phyloP scores from a whole-genome alignment of 2,329 filamentous ascomycete species.

The Claviceps maximensis region DNA sequence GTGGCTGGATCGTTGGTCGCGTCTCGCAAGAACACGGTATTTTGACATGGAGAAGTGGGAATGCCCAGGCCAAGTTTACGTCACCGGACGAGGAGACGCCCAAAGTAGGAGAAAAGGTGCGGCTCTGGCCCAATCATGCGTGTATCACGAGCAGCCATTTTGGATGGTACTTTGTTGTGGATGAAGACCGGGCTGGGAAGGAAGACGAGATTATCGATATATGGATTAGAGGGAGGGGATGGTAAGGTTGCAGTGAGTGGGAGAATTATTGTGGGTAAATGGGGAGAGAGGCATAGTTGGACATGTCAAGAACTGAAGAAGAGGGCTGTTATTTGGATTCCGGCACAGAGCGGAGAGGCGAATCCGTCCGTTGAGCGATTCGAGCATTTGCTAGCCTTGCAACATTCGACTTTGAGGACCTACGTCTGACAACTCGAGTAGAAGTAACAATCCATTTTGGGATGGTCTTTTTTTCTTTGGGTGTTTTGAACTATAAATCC shows the following conservation, averaged over 20 bases:
- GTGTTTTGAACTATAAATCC: no score
- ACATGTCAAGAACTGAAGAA: no score
- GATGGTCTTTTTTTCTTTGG: no score
- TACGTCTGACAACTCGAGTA: no score
- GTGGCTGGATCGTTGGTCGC: constrained; percentile 54
- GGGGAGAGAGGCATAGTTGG: background rate
- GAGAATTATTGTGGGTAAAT: background rate
- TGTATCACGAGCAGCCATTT: constrained; percentile 63
- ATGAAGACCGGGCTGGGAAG: constrained; percentile 39
- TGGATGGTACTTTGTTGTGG: constrained; percentile 62
- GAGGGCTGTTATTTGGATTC: no score
- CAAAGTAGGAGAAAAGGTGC: constrained; percentile 50
- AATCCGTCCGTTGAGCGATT: no score
- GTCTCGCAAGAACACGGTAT: constrained; percentile 73
- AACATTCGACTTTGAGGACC: no score
- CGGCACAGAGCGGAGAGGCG: no score
- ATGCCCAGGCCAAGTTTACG: constrained; percentile 16
- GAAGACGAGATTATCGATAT: constrained; percentile 58
- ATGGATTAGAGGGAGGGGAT: constrained; percentile 33
- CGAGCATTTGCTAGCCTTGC: no score
- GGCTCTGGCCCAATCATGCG: constrained; percentile 69
- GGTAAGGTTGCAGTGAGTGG: constrained; percentile 6
- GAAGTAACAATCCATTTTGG: no score
- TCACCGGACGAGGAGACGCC: constrained; percentile 19
- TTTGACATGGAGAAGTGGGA: constrained; percentile 37